Percentiles rank a stretch among this genome's conserved stretches.
Evolutionary conservation across 2,329 filamentous ascomycete genomes (phyloP).

Genomic region (Periconia digitata): DNA sequence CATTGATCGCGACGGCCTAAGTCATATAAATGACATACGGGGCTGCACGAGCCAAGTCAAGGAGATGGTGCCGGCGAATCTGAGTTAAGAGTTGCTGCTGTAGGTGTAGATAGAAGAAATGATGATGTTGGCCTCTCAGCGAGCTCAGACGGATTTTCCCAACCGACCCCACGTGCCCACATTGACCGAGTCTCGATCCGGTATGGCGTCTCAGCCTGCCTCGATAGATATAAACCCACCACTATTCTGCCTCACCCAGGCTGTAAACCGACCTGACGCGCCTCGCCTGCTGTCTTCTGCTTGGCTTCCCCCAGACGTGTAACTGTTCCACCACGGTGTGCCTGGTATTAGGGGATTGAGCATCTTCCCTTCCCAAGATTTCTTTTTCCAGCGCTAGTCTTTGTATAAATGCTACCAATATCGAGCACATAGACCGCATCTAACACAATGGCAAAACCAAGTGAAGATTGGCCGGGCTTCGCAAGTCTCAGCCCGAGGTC

Average conservation of each 20-base stretch:
- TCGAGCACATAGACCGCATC: too few relatives aligned
- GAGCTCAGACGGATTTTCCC: not conserved
- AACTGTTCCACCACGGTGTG: slow-evolving; percentile 4
- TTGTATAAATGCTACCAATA: slow-evolving; percentile 14
- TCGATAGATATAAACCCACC: slow-evolving; percentile 5
- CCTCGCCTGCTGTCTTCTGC: slow-evolving; percentile 8
- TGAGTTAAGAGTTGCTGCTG: slow-evolving; percentile 6
- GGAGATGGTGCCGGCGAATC: slow-evolving; percentile 6
- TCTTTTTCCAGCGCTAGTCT: slow-evolving; percentile 14
- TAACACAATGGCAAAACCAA: slow-evolving; percentile 17
- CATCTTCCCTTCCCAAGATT: slow-evolving; percentile 9
- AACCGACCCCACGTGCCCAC: too few relatives aligned
- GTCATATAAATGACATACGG: slow-evolving; percentile 21
- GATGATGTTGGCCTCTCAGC: too few relatives aligned
- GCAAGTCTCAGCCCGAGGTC: slow-evolving; percentile 10
- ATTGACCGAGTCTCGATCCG: not conserved
- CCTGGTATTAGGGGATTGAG: slow-evolving; percentile 9
- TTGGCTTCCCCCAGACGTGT: slow-evolving; percentile 7
- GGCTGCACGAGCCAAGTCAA: slow-evolving; percentile 15
- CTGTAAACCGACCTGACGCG: slow-evolving; percentile 12
- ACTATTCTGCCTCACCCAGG: slow-evolving; percentile 8
- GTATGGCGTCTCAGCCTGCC: not conserved
- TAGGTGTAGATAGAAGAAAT: too few relatives aligned
- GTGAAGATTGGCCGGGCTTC: slow-evolving; percentile 17
- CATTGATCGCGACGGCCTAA: too few relatives aligned